These are phyloP conservation scores for Boletus insuetus DNA, from an alignment of 768 basidiomycete genomes.

Conservation along the genomic window DNA sequence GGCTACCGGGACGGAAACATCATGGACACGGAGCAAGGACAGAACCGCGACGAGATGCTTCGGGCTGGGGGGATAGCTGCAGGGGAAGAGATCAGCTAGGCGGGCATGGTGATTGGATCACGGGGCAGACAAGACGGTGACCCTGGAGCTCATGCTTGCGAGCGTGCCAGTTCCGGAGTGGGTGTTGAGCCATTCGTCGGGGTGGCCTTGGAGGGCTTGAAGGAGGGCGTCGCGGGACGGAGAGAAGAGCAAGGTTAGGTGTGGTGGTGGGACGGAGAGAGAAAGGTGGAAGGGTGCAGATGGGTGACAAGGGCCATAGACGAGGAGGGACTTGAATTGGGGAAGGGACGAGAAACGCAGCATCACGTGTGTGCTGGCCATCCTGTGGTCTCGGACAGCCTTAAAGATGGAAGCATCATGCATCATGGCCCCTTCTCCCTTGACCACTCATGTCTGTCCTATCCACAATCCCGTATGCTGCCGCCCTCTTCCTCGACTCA, in stretches of 20 bases:
- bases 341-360: slow-evolving; percentile 50
- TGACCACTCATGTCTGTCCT: slow-evolving; percentile 13
- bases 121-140: slow-evolving; percentile 54
- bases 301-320: slow-evolving; percentile 60
- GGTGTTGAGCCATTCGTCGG: slow-evolving; percentile 44
- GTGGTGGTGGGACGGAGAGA: slow-evolving; percentile 42
- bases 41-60: slow-evolving; percentile 54
- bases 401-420: slow-evolving; percentile 3
- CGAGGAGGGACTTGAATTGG: slow-evolving; percentile 52
- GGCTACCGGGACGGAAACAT: slow-evolving; percentile 23
- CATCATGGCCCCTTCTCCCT: background rate
- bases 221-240: slow-evolving; percentile 48
- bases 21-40: slow-evolving; percentile 42
- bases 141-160: slow-evolving; percentile 38
- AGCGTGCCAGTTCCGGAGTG: slow-evolving; percentile 39
- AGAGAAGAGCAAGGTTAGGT: slow-evolving; percentile 47
- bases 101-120: slow-evolving; percentile 1
- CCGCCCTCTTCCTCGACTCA: slow-evolving; percentile 13
- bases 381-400: slow-evolving; percentile 17
- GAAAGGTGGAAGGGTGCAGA: slow-evolving; percentile 71
- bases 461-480: slow-evolving; percentile 10
- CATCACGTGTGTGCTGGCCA: slow-evolving; percentile 23
- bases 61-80: slow-evolving; percentile 63
- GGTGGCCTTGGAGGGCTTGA: slow-evolving; percentile 41
- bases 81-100: slow-evolving; percentile 7